These are phyloP conservation scores for Periconia macrospinosa DNA, from an alignment of 2,329 filamentous ascomycete genomes.

Conservation along the genomic window DNA sequence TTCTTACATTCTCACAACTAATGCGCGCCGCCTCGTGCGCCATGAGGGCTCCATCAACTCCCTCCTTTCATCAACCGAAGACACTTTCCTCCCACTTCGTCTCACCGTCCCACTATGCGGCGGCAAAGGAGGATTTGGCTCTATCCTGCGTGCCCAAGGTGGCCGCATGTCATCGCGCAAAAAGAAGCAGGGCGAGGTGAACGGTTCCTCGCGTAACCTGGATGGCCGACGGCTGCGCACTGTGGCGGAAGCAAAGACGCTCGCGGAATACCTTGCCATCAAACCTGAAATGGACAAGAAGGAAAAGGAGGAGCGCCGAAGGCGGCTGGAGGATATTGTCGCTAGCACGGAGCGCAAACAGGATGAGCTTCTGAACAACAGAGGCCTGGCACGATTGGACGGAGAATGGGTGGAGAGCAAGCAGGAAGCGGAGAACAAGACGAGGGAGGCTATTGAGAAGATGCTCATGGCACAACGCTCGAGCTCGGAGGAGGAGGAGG, in stretches of 20 bases:
- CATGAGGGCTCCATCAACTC: conserved; percentile 60
- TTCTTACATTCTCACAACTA: conserved; percentile 78
- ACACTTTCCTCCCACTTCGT: conserved; percentile 79
- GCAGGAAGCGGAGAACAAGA: conserved; percentile 84
- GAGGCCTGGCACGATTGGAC: conserved; percentile 67
- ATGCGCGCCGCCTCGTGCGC: conserved; percentile 71
- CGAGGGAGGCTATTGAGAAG: conserved; percentile 70
- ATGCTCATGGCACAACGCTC: conserved; percentile 49
- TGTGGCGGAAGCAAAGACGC: conserved; percentile 89
- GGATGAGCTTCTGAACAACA: conserved; percentile 77
- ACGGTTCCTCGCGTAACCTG: conserved; percentile 88
- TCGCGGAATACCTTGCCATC: conserved; percentile 91
- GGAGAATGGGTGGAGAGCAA: conserved; percentile 95
- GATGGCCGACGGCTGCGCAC: conserved; percentile 89
- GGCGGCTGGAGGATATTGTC: conserved; percentile 86
- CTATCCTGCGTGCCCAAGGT: conserved; percentile 91
- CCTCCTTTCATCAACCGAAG: conserved; percentile 59
- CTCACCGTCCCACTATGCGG: conserved; percentile 79
- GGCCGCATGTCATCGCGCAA: conserved; percentile 98
- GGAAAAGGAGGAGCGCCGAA: conserved; percentile 82
- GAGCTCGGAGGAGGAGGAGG: conserved; percentile 61
- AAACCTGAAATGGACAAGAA: conserved; percentile 97
- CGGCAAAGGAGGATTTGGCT: conserved; percentile 97
- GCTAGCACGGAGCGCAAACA: conserved; percentile 80
- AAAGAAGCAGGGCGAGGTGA: conserved; percentile 81